phyloP scores from a whole-genome alignment of 2,329 filamentous ascomycete species.

The Pleomassaria siparia region DNA sequence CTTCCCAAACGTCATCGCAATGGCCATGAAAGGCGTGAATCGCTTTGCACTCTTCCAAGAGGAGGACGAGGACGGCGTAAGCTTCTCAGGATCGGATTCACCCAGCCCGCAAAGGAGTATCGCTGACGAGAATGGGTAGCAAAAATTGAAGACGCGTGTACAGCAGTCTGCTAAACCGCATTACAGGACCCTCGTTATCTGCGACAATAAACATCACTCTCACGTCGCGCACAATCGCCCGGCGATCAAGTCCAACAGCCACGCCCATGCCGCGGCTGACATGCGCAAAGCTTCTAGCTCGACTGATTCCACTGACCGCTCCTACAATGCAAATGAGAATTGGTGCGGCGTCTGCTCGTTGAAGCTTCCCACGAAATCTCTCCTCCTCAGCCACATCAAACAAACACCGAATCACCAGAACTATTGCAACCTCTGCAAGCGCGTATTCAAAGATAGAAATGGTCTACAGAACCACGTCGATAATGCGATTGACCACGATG shows the following conservation, averaged over 20 bases:
- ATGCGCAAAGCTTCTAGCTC: conserved; percentile 5
- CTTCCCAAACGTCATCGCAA: not conserved
- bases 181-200: conserved; percentile 2
- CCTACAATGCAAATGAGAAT: conserved; percentile 24
- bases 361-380: conserved; percentile 23
- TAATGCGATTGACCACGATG: conserved; percentile 28
- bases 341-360: conserved; percentile 37
- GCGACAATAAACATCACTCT: not conserved
- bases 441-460: conserved; percentile 37
- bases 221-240: not conserved
- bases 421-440: conserved; percentile 40
- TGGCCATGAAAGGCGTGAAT: not conserved
- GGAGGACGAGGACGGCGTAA: not conserved
- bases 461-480: conserved; percentile 39
- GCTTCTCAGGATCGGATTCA: not conserved
- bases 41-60: conserved; percentile 5
- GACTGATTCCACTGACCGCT: conserved; percentile 14
- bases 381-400: conserved; percentile 30
- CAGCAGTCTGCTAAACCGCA: not conserved
- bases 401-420: conserved; percentile 25
- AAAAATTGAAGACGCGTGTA: not conserved
- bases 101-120: not conserved
- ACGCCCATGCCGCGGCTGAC: conserved; percentile 5
- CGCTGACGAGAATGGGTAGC: not conserved
- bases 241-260: not conserved